Conservation (phyloP, 208 protist genomes). For the Acanthamoeba sp. region DNA sequence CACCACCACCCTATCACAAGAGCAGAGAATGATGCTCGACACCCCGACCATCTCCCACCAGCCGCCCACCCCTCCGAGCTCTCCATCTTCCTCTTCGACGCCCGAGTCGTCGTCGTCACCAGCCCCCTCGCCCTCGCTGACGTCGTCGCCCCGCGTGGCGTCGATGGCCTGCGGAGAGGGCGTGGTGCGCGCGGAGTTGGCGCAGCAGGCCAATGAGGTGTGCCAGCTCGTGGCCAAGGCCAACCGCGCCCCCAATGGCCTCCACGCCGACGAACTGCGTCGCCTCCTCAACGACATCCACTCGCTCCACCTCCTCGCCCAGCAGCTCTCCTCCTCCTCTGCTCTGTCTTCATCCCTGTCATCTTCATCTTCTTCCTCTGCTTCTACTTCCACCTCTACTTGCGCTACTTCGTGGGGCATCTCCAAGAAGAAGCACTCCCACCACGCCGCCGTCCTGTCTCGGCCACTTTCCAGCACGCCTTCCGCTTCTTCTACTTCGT, state of each 20-base stretch:
- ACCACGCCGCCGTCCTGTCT: background rate
- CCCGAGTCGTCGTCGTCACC: background rate
- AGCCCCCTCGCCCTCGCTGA: background rate
- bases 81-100: background rate
- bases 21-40: background rate
- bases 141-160: background rate
- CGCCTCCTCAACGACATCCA: constrained; percentile 21
- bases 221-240: constrained; percentile 37
- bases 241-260: background rate
- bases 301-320: background rate
- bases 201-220: constrained; percentile 40
- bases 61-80: background rate
- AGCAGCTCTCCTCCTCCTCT: constrained; percentile 6
- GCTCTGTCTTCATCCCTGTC: background rate
- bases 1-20: too few relatives aligned
- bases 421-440: background rate
- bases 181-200: background rate
- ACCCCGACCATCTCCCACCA: background rate
- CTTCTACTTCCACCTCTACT: background rate
- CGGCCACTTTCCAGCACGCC: background rate
- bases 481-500: background rate
- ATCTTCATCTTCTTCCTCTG: background rate
- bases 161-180: background rate
- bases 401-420: background rate
- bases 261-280: background rate